These are phyloP conservation scores for Sodiomyces alkalinus DNA, from an alignment of 2,329 filamentous ascomycete species.

Conservation along the genomic window DNA sequence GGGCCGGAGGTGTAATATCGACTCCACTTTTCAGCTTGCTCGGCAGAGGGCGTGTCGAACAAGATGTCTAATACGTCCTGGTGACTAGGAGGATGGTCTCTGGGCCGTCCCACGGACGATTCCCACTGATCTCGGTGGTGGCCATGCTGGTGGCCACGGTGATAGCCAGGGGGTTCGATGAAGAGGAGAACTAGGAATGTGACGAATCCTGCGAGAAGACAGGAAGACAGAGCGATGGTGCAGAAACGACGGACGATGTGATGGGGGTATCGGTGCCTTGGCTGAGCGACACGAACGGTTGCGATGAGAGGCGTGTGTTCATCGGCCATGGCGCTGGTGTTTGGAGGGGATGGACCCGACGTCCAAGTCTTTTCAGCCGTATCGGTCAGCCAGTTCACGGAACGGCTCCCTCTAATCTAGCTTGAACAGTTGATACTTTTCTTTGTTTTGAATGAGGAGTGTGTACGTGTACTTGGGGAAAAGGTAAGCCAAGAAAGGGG, in stretches of 20 bases:
- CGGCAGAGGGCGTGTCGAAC: conserved; percentile 39
- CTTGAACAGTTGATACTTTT: too few relatives aligned
- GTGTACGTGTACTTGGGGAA: too few relatives aligned
- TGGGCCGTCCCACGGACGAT: conserved; percentile 8
- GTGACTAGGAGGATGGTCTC: conserved; percentile 12
- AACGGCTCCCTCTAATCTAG: too few relatives aligned
- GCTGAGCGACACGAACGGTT: conserved; percentile 39
- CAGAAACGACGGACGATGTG: conserved; percentile 49
- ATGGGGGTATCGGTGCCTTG: conserved; percentile 40
- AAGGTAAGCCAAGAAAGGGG: too few relatives aligned
- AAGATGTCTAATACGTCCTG: conserved; percentile 41
- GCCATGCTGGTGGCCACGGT: conserved; percentile 16
- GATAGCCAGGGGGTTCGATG: conserved; percentile 21
- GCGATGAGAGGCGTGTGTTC: conserved; percentile 55
- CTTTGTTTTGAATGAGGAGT: too few relatives aligned
- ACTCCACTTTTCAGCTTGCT: conserved; percentile 54
- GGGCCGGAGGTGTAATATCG: conserved; percentile 63
- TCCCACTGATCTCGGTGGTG: conserved; percentile 10
- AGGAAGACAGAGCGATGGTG: conserved; percentile 42
- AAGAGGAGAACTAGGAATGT: conserved; percentile 33
- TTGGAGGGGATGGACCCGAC: too few relatives aligned
- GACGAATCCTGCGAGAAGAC: conserved; percentile 34
- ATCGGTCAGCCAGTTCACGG: too few relatives aligned
- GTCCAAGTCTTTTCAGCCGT: too few relatives aligned
- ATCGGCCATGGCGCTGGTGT: conserved; percentile 23